These are phyloP conservation scores for Ilyonectria sp. DNA, from an alignment of 2,329 filamentous ascomycete genomes.

Conservation along the genomic window DNA sequence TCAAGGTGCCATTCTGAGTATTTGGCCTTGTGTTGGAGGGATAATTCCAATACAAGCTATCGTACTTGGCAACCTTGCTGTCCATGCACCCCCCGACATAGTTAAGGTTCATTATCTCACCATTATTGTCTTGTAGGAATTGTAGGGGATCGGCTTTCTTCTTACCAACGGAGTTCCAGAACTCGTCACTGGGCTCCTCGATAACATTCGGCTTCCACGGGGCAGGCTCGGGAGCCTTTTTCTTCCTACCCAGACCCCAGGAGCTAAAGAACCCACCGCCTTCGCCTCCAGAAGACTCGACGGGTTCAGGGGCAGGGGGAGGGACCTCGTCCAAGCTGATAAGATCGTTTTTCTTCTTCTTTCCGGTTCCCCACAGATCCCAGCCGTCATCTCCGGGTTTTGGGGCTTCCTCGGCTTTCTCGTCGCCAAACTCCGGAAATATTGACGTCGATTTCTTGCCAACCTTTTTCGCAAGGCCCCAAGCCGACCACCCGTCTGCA, in stretches of 20 bases:
- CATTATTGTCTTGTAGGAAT: constrained; percentile 61
- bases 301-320: constrained; percentile 48
- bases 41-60: constrained; percentile 61
- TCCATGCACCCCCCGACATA: constrained; percentile 62
- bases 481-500: constrained; percentile 41
- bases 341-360: constrained; percentile 62
- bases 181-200: constrained; percentile 61
- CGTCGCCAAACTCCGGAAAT: constrained; percentile 32
- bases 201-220: constrained; percentile 58
- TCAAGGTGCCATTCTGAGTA: constrained; percentile 55
- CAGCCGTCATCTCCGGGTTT: constrained; percentile 43
- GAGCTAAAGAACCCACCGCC: constrained; percentile 70
- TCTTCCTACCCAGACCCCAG: constrained; percentile 69
- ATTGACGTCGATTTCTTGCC: constrained; percentile 44
- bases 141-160: constrained; percentile 65
- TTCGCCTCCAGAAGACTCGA: constrained; percentile 57
- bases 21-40: constrained; percentile 62
- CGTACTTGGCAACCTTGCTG: constrained; percentile 58
- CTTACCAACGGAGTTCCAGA: constrained; percentile 54
- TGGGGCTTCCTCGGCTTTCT: constrained; percentile 32
- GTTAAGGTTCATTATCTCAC: constrained; percentile 63
- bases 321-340: constrained; percentile 54
- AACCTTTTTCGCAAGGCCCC: constrained; percentile 42
- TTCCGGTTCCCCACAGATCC: constrained; percentile 50
- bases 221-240: constrained; percentile 51